Evolutionary conservation across 1,284 basidiomycete species (phyloP).

Genomic region (Cutaneotrichosporon sp.): DNA sequence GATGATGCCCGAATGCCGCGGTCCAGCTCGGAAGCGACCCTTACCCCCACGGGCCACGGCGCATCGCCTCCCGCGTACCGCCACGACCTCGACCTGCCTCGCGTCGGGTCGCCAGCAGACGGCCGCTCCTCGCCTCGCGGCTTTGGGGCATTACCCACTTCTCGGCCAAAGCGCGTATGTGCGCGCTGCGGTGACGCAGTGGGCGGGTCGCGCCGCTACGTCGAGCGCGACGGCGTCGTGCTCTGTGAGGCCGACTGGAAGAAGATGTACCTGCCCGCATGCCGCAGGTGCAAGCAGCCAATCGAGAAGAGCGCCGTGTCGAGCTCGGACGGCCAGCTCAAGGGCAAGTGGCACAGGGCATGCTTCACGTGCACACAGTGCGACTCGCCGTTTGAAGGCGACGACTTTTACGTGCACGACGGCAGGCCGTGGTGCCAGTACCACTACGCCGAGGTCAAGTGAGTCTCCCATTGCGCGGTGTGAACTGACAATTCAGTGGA

Average conservation of each 20-base stretch:
- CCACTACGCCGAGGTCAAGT: conserved; percentile 83
- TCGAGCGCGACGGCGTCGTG: conserved; percentile 61
- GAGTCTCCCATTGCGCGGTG: conserved; percentile 17
- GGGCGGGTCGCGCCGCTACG: conserved; percentile 66
- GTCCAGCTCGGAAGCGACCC: conserved; percentile 16
- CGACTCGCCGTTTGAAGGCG: conserved; percentile 78
- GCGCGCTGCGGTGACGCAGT: conserved; percentile 63
- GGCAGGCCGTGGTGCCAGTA: conserved; percentile 80
- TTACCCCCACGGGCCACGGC: not conserved
- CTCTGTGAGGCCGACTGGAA: conserved; percentile 87
- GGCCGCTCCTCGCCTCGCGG: not conserved
- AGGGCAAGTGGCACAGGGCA: conserved; percentile 82
- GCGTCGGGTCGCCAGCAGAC: not conserved
- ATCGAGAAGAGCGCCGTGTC: conserved; percentile 89
- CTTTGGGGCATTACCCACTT: not conserved
- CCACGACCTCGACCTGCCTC: conserved; percentile 7
- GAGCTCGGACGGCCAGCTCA: conserved; percentile 80
- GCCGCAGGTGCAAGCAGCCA: conserved; percentile 70
- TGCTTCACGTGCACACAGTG: conserved; percentile 82
- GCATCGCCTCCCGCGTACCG: not conserved
- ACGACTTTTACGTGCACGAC: conserved; percentile 79
- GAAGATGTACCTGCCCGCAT: conserved; percentile 82
- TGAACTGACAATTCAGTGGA: conserved; percentile 46
- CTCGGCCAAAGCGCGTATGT: conserved; percentile 48
- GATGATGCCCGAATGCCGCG: not conserved